phyloP scores from a whole-genome alignment of 805 yeast species.

The Metschnikowia sp. region DNA sequence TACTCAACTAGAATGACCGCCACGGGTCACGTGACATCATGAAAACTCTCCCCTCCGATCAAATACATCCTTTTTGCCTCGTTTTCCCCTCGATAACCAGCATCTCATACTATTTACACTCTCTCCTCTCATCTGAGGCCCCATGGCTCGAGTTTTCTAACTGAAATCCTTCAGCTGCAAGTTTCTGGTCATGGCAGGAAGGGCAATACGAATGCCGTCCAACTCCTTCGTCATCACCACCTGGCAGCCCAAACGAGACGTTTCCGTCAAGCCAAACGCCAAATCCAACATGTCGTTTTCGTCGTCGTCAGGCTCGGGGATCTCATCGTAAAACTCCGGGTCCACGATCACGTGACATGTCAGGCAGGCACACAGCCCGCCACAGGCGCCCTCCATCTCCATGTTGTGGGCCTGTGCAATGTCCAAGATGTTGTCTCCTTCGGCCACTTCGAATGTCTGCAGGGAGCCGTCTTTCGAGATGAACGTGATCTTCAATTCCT shows the following conservation, averaged over 20 bases:
- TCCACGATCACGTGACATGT: constrained; percentile 97
- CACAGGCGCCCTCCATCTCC: constrained; percentile 98
- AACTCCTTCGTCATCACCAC: constrained; percentile 83
- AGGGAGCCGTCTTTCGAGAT: constrained; percentile 90
- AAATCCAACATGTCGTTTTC: constrained; percentile 98
- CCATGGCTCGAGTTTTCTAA: constrained; percentile 15
- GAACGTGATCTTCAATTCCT: constrained; percentile 78
- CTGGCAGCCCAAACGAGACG: constrained; percentile 95
- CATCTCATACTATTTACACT: background rate
- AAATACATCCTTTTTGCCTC: background rate
- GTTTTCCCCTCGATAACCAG: background rate
- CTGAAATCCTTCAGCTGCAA: constrained; percentile 78
- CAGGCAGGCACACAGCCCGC: constrained; percentile 98
- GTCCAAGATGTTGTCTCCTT: constrained; percentile 87
- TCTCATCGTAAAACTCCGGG: constrained; percentile 85
- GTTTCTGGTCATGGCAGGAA: constrained; percentile 97
- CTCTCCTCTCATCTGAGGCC: background rate
- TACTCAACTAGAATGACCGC: too few relatives aligned
- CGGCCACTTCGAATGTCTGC: constrained; percentile 77
- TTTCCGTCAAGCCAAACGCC: constrained; percentile 96
- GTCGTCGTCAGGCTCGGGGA: constrained; percentile 96
- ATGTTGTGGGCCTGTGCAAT: constrained; percentile 91
- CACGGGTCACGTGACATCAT: too few relatives aligned
- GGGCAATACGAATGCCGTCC: constrained; percentile 91
- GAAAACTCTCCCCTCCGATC: background rate